phyloP scores from a whole-genome alignment of 1,139 yeast species.

The Geotrichum reessii region DNA sequence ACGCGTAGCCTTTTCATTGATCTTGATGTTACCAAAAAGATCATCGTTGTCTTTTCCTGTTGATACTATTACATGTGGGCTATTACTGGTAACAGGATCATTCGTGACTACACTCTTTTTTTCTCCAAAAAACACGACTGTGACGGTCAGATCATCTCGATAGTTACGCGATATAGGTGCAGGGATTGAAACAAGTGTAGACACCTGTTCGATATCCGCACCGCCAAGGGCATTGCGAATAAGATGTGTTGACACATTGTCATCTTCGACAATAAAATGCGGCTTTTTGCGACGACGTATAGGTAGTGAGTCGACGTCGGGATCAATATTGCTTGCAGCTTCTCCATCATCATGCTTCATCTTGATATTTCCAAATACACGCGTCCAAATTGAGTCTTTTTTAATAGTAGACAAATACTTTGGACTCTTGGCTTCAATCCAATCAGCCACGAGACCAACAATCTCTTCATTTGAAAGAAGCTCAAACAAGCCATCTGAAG shows the following conservation, averaged over 20 bases:
- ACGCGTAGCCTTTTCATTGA: slow-evolving; percentile 18
- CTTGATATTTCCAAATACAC: slow-evolving; percentile 15
- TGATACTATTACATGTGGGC: not conserved
- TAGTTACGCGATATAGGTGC: slow-evolving; percentile 86
- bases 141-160: slow-evolving; percentile 92
- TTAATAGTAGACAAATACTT: slow-evolving; percentile 38
- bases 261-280: slow-evolving; percentile 59
- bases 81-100: not conserved
- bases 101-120: not conserved
- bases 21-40: slow-evolving; percentile 14
- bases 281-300: slow-evolving; percentile 42
- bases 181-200: slow-evolving; percentile 88
- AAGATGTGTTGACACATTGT: slow-evolving; percentile 85
- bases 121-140: slow-evolving; percentile 86
- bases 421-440: slow-evolving; percentile 79
- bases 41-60: slow-evolving; percentile 8
- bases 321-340: slow-evolving; percentile 4
- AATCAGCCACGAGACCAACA: slow-evolving; percentile 82
- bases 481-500: slow-evolving; percentile 91
- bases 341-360: not conserved
- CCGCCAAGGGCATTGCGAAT: slow-evolving; percentile 93
- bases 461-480: slow-evolving; percentile 89
- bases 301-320: slow-evolving; percentile 33
- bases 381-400: slow-evolving; percentile 16
- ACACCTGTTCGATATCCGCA: slow-evolving; percentile 71